A percentile compares a stretch with the other conserved stretches of the same genome.
Evolutionary conservation across 2,329 filamentous ascomycete genomes (phyloP).

Genomic region (Didymella arachidicola): DNA sequence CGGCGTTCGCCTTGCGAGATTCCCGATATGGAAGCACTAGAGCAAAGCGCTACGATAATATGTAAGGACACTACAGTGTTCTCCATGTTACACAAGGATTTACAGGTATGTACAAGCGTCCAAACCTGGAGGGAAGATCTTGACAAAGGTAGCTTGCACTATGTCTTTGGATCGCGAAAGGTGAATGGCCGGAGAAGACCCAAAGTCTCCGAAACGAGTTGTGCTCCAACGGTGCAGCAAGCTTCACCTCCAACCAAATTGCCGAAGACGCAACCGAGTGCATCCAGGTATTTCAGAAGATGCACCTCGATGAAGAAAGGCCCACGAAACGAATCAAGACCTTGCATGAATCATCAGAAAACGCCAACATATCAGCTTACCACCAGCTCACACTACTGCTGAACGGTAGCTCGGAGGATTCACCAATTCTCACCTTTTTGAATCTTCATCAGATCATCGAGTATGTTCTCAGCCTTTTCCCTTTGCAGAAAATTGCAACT

Average conservation of each 20-base stretch:
- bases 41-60: slow-evolving; percentile 12
- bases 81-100: slow-evolving; percentile 34
- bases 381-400: slow-evolving; percentile 32
- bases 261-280: slow-evolving; percentile 26
- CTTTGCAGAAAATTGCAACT: slow-evolving; percentile 4
- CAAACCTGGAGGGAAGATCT: neutral
- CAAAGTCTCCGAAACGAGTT: slow-evolving; percentile 34
- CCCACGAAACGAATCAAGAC: slow-evolving; percentile 43
- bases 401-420: slow-evolving; percentile 35
- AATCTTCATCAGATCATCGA: slow-evolving; percentile 36
- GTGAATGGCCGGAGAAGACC: slow-evolving; percentile 37
- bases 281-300: slow-evolving; percentile 9
- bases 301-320: slow-evolving; percentile 28
- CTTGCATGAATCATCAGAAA: slow-evolving; percentile 23
- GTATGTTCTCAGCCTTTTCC: slow-evolving; percentile 27
- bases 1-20: neutral
- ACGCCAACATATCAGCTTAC: slow-evolving; percentile 26
- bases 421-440: slow-evolving; percentile 31
- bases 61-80: slow-evolving; percentile 34
- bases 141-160: slow-evolving; percentile 40
- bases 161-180: slow-evolving; percentile 44
- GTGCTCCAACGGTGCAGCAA: slow-evolving; percentile 25
- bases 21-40: slow-evolving; percentile 1
- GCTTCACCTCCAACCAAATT: slow-evolving; percentile 37
- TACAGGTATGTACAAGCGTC: slow-evolving; percentile 39